Base-by-base conservation (phyloP, 345 rosid genomes). In the Erysimum cheiranthoides region DNA sequence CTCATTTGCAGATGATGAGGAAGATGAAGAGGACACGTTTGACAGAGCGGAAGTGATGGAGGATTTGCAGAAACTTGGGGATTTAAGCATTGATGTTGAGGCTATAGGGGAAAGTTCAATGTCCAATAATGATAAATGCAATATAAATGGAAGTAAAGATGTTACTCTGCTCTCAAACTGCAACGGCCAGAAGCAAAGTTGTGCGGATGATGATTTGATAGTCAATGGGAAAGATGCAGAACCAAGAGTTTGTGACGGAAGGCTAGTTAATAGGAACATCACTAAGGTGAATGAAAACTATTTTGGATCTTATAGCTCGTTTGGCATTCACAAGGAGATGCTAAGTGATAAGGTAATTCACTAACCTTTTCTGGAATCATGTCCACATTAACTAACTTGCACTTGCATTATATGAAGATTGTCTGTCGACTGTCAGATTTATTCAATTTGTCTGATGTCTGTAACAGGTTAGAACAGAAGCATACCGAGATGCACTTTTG, bases 271-370 rank as follows among this genome's bases (percentile, higher is more conserved):
- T 68, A 86, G 78, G 76, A 81, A 84, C 75, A 73, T 86, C 52
- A 85, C 83, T 82, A 88, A 81, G 76, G 89, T 87, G 58, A 86
- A 92, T 61, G 94, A 90, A 65, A 82, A 71, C 80, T 95, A 95
- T 83, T 92, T 92, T 88, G 91, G 90, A 14, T 82, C 99, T 39
- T 95, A 90, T 70, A 90, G 96, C 80, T 89, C 97, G 4, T 95
- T 86, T 35, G 91, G 93, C 46, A 90, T 95, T 76, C 97, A 92
- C 73, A 83, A 86, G 79, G 98, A 92, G 82, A 92, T 92, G 97
- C 78, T 92, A 65, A 83, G 93, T 61, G 96, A 92, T 78, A 87
- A 92, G 97, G 98, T 90, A 82, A n/a, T 66, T 45, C 65, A 73
- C 40, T 78, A 7, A 4, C 0, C 35, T 34, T 45, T 45, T 36